Percentiles rank a stretch among this genome's conserved stretches.
Evolutionary conservation across 305 asterid genomes (phyloP).

Genomic region (Solanum hybrid): DNA sequence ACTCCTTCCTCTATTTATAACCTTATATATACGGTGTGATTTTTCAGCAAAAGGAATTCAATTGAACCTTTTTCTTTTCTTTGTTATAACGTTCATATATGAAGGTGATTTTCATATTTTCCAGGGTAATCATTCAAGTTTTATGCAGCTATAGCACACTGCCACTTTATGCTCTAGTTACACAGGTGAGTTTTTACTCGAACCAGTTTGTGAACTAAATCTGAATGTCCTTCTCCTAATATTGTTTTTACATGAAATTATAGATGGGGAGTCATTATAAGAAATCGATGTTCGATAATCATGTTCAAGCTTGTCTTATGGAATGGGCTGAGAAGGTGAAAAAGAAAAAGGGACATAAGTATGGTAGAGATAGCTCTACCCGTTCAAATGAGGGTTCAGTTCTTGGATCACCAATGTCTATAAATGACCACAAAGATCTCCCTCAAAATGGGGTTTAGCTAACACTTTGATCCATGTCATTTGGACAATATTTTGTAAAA

Average conservation of each 20-base stretch:
- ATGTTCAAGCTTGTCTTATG: background rate
- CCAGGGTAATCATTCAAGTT: constrained; percentile 15
- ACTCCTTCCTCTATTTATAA: background rate
- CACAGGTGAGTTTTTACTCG: constrained; percentile 4
- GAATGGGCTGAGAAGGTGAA: constrained; percentile 13
- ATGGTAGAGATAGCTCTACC: constrained; percentile 13
- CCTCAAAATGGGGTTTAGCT: constrained; percentile 3
- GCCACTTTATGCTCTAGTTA: constrained; percentile 17
- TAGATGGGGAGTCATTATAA: constrained; percentile 16
- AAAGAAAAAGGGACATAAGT: constrained; percentile 4
- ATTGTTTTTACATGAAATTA: background rate
- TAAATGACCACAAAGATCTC: constrained; percentile 24
- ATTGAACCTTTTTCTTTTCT: background rate
- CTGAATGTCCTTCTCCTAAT: background rate
- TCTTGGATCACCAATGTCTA: constrained; percentile 9
- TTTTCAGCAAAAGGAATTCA: background rate
- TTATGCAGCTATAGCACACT: constrained; percentile 16
- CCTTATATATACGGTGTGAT: background rate
- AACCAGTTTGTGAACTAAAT: background rate
- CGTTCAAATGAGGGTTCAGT: background rate
- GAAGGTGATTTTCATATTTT: background rate
- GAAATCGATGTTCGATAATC: constrained; percentile 5
- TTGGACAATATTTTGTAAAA: background rate
- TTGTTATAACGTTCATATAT: background rate
- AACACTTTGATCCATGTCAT: background rate